Conservation (phyloP, 768 basidiomycete species). For the Tricholoma matsutake region DNA sequence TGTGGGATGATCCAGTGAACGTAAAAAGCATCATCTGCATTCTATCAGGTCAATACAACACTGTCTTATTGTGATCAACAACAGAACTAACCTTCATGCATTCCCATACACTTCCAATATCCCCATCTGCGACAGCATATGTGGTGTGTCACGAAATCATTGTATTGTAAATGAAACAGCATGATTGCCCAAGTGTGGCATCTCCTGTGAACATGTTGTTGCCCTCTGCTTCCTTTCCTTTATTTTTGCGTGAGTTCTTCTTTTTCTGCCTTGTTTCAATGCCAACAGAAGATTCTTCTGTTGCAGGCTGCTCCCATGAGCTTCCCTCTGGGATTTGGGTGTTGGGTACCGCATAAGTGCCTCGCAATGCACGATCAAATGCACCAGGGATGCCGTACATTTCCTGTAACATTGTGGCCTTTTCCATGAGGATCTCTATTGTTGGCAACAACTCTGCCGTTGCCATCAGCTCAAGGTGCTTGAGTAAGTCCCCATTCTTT, state of each 20-base stretch:
- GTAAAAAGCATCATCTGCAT: slow-evolving; percentile 26
- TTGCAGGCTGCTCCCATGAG: not conserved
- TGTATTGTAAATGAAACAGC: slow-evolving; percentile 24
- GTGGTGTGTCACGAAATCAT: no score
- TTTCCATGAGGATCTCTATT: no score
- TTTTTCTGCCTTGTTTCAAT: not conserved
- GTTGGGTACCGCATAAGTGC: not conserved
- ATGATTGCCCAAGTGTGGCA: slow-evolving; percentile 20
- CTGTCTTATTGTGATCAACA: no score
- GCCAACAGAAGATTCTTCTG: not conserved
- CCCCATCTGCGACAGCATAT: slow-evolving; percentile 27
- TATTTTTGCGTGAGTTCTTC: not conserved
- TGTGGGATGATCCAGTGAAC: slow-evolving; percentile 31
- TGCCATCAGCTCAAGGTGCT: no score
- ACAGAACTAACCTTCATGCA: slow-evolving; percentile 22
- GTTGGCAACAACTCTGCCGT: no score
- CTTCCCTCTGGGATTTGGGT: no score
- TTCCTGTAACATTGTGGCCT: no score
- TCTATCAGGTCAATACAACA: no score
- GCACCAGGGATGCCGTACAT: no score
- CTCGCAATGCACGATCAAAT: not conserved
- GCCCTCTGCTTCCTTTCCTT: not conserved
- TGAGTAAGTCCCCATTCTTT: no score
- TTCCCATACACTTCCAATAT: no score
- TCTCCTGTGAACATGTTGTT: not conserved